phyloP scores from a whole-genome alignment of 768 basidiomycete genomes.

The Xerocomus potaroensis region DNA sequence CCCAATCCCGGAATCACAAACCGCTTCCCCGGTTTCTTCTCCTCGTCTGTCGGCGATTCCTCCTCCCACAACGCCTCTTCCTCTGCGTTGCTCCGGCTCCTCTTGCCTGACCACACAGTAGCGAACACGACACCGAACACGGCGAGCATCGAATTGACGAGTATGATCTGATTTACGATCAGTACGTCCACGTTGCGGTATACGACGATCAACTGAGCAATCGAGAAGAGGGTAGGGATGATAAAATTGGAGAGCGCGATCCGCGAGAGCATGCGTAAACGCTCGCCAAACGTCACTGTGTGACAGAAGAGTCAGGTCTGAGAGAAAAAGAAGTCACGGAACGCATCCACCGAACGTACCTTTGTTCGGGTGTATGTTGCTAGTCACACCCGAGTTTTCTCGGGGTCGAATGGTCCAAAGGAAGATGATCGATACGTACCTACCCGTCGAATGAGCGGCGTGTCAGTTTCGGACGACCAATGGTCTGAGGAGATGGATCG shows the following conservation, averaged over 20 bases:
- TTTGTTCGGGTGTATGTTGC: slow-evolving; percentile 15
- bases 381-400: slow-evolving; percentile 13
- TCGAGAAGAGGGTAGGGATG: slow-evolving; percentile 29
- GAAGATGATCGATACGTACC: slow-evolving; percentile 26
- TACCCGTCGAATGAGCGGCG: no score
- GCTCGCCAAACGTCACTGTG: slow-evolving; percentile 20
- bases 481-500: neutral
- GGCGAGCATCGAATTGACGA: slow-evolving; percentile 29
- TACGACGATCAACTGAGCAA: slow-evolving; percentile 28
- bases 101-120: slow-evolving; percentile 27
- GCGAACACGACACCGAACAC: slow-evolving; percentile 33
- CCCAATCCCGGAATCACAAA: slow-evolving; percentile 14
- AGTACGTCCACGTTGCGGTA: slow-evolving; percentile 21
- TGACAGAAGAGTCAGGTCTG: no score
- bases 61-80: neutral
- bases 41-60: neutral
- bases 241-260: slow-evolving; percentile 33
- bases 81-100: slow-evolving; percentile 1
- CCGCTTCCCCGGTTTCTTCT: neutral
- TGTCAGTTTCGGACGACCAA: no score
- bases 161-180: slow-evolving; percentile 24
- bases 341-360: no score
- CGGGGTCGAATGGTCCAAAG: slow-evolving; percentile 24
- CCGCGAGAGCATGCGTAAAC: slow-evolving; percentile 24
- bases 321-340: neutral